Base-by-base conservation (phyloP, 331 rosid genomes). In the Malus hybrid region DNA sequence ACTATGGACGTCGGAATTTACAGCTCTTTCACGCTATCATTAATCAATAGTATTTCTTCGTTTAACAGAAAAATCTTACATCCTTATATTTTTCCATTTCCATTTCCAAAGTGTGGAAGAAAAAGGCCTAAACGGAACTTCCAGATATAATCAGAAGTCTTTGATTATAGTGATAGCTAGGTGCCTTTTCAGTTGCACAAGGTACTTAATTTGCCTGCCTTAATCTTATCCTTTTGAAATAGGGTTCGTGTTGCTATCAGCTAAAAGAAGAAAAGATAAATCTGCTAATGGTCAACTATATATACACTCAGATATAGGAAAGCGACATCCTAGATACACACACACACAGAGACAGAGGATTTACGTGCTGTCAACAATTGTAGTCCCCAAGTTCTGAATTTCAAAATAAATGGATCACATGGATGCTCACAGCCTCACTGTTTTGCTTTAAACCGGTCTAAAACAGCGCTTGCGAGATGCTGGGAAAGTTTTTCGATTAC, bases 341-440 rank as follows among this genome's bases (percentile, higher is more conserved):
- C 11, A 29, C 16, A 70, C 44, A 36, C 44, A 33, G 1, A 70
- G 6, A 53, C 4, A 28, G 63, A 29, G 67, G 32, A 82, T 79
- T 10, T 83, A 69, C 88, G 84, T 89, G 89, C 50, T 34, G 85
- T 75, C 20, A 74, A 77, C 66, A 78, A 68, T 28, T 30, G 24
- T 36, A 34, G 22, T 30, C 22, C 42, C 42, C 42, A 36, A 36
- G 42, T 36, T 2, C 2, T 36, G 3, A 36, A 36, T 36, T 36
- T 36, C 42, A 36, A 36, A 36, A 36, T 36, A 36, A 63, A 63
- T 33, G 46, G 46, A 39, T 39, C 13, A 10, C 74, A 62, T 9
- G 63, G 70, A 33, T 74, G 20, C 76, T 50, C 73, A 28, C 64
- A 58, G 11, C 6, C 28, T 8, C 63, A 57, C 63, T 6, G 6